Evolutionary conservation across 768 basidiomycete genomes (phyloP).

Genomic region (Suillus fuscotomentosus): DNA sequence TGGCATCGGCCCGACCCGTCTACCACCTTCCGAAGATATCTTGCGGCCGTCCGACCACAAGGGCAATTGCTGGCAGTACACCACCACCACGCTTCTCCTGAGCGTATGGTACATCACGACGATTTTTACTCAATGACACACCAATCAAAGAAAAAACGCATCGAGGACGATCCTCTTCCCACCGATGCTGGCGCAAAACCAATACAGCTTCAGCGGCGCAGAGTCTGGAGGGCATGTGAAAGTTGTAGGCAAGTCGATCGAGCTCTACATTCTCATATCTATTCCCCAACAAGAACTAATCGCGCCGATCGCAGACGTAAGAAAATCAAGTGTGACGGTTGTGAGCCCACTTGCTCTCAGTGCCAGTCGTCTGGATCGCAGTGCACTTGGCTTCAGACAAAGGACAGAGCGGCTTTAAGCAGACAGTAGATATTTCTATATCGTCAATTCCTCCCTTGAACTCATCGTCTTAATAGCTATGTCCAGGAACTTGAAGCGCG

Average conservation of each 20-base stretch:
- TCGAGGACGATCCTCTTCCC: conserved; percentile 51
- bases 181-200: conserved; percentile 65
- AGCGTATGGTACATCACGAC: conserved; percentile 36
- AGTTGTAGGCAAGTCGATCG: conserved; percentile 66
- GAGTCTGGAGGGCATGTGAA: conserved; percentile 91
- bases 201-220: conserved; percentile 70
- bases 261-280: conserved; percentile 8
- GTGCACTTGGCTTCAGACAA: conserved; percentile 90
- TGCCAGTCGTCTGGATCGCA: conserved; percentile 71
- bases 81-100: conserved; percentile 16
- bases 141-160: conserved; percentile 76
- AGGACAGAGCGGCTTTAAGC: conserved; percentile 86
- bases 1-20: conserved; percentile 37
- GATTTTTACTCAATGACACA: conserved; percentile 47
- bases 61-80: conserved; percentile 21
- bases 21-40: conserved; percentile 31
- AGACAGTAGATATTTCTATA: conserved; percentile 63
- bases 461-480: conserved; percentile 52
- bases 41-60: conserved; percentile 20
- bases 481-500: conserved; percentile 90
- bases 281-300: conserved; percentile 17
- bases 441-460: conserved; percentile 9
- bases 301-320: conserved; percentile 56
- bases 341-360: conserved; percentile 83
- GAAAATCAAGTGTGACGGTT: conserved; percentile 93